Conservation (phyloP, 306 rosid genomes). For the Cucurbita ficifolia region DNA sequence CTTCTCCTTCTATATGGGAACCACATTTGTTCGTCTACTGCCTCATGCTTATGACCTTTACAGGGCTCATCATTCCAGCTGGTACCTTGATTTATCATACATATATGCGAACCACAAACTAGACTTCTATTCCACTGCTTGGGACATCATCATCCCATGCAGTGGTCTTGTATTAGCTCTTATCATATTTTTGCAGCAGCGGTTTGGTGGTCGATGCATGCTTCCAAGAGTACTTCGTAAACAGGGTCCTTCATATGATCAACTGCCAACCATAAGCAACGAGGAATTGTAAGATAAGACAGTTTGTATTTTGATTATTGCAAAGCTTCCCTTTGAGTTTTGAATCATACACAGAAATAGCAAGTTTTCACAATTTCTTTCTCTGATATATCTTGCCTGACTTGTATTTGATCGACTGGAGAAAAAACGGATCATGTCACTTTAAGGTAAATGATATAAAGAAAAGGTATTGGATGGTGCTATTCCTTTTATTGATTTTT, state of each 20-base stretch:
- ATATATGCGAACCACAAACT: slow-evolving; percentile 60
- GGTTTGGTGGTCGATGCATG: slow-evolving; percentile 58
- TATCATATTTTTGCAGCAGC: slow-evolving; percentile 60
- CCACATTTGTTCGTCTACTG: slow-evolving; percentile 53
- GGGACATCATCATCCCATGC: slow-evolving; percentile 63
- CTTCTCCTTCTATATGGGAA: slow-evolving; percentile 43
- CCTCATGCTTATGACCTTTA: slow-evolving; percentile 89
- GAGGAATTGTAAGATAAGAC: slow-evolving; percentile 39
- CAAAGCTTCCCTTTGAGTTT: neutral
- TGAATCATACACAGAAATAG: neutral
- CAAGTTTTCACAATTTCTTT: neutral
- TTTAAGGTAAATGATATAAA: neutral
- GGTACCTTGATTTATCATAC: slow-evolving; percentile 45
- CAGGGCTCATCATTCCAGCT: slow-evolving; percentile 42
- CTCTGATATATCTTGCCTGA: neutral
- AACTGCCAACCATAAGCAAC: slow-evolving; percentile 59
- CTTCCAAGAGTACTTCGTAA: slow-evolving; percentile 37
- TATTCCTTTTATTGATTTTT: neutral
- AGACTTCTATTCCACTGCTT: slow-evolving; percentile 73
- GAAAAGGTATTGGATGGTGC: neutral
- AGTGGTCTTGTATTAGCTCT: slow-evolving; percentile 43
- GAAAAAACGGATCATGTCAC: neutral
- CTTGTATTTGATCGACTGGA: neutral
- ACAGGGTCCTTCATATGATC: slow-evolving; percentile 37
- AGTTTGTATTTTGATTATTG: neutral